phyloP scores from a whole-genome alignment of 176 grass and related monocot species.

The Ananas comosus region DNA sequence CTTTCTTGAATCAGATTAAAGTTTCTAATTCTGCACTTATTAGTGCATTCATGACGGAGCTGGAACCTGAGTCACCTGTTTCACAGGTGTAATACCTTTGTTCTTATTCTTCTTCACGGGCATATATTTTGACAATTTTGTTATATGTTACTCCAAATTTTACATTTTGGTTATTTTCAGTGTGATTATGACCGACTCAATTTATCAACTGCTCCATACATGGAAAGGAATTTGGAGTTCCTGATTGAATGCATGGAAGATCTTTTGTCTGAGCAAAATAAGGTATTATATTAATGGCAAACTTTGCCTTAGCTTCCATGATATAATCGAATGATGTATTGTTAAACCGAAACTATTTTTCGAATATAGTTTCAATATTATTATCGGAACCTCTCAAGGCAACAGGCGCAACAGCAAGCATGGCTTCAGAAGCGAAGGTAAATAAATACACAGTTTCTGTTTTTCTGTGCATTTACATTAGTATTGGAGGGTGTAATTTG shows the following conservation, averaged over 20 bases:
- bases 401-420: slow-evolving; percentile 87
- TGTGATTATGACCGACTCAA: slow-evolving; percentile 93
- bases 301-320: neutral
- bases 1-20: slow-evolving; percentile 56
- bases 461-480: neutral
- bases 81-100: slow-evolving; percentile 44
- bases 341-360: slow-evolving; percentile 12
- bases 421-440: slow-evolving; percentile 99
- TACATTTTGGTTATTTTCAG: slow-evolving; percentile 29
- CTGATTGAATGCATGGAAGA: slow-evolving; percentile 99
- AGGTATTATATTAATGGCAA: slow-evolving; percentile 31
- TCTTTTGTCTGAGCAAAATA: slow-evolving; percentile 87
- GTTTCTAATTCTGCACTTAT: slow-evolving; percentile 95
- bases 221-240: slow-evolving; percentile 99
- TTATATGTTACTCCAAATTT: neutral
- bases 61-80: slow-evolving; percentile 85
- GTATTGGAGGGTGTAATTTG: neutral
- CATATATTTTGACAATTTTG: neutral
- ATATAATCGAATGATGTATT: neutral
- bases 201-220: slow-evolving; percentile 85
- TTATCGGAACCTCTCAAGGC: slow-evolving; percentile 77
- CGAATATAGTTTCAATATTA: slow-evolving; percentile 94
- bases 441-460: neutral
- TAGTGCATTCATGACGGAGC: slow-evolving; percentile 96
- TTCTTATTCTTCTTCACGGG: neutral